Conservation (phyloP, 352 stramenopile species). For the Phytophthora litchii region DNA sequence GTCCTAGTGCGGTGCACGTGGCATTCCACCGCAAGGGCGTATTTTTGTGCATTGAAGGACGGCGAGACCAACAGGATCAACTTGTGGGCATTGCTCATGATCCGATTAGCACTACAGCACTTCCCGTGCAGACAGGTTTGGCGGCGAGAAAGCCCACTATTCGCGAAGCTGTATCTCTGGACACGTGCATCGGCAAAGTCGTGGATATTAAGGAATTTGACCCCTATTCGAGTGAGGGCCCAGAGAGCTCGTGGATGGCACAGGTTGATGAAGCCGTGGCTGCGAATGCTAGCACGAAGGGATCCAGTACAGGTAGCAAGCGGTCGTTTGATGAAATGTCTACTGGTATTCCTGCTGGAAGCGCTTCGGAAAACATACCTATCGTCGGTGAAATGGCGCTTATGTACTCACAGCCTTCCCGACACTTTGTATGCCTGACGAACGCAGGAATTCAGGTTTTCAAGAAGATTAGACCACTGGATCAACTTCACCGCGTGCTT, state of each 20-base stretch:
- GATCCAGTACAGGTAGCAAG: slow-evolving; percentile 45
- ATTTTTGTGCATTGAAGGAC: slow-evolving; percentile 78
- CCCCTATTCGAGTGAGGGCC: slow-evolving; percentile 38
- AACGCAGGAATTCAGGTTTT: slow-evolving; percentile 89
- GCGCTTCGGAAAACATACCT: slow-evolving; percentile 21
- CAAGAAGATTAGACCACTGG: slow-evolving; percentile 89
- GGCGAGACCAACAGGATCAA: slow-evolving; percentile 79
- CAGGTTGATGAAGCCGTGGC: slow-evolving; percentile 7
- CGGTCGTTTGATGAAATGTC: slow-evolving; percentile 83
- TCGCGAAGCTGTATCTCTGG: slow-evolving; percentile 75
- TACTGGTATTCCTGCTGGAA: slow-evolving; percentile 31
- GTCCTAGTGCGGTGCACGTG: slow-evolving; percentile 75
- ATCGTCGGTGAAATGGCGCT: slow-evolving; percentile 76
- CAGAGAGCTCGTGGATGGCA: slow-evolving; percentile 26
- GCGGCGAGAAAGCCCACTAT: slow-evolving; percentile 71
- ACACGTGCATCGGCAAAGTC: slow-evolving; percentile 84
- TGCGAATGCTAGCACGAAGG: slow-evolving; percentile 22
- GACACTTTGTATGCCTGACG: slow-evolving; percentile 88
- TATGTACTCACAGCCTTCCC: slow-evolving; percentile 81
- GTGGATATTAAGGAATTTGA: slow-evolving; percentile 81
- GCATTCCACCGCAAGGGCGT: slow-evolving; percentile 83
- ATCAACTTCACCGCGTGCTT: slow-evolving; percentile 84
- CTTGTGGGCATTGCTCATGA: slow-evolving; percentile 80
- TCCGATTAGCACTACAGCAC: slow-evolving; percentile 68
- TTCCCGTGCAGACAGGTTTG: slow-evolving; percentile 48